phyloP scores from a whole-genome alignment of 1,139 yeast genomes.

The Magnusiomyces paraingens region DNA sequence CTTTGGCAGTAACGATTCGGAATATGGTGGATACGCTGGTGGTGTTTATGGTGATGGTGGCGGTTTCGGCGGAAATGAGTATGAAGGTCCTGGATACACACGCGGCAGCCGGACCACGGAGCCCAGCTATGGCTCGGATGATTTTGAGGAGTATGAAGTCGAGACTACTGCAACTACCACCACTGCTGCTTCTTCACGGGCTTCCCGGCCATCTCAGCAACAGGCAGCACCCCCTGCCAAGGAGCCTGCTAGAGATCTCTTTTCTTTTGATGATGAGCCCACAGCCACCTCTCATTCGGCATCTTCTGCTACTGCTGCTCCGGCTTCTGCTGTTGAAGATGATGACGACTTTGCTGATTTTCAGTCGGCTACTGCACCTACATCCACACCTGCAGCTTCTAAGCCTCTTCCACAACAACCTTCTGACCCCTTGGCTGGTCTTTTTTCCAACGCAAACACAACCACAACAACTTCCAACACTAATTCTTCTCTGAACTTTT shows the following conservation, averaged over 20 bases:
- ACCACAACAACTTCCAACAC: conserved; percentile 15
- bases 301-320: conserved; percentile 17
- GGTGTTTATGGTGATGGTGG: conserved; percentile 79
- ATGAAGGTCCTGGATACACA: conserved; percentile 31
- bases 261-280: conserved; percentile 42
- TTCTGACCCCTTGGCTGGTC: conserved; percentile 22
- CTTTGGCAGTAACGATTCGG: conserved; percentile 34
- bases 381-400: conserved; percentile 26
- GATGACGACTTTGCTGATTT: conserved; percentile 94
- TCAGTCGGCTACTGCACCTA: conserved; percentile 57
- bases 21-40: conserved; percentile 39
- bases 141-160: conserved; percentile 67
- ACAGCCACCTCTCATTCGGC: conserved; percentile 19
- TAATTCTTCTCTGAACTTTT: conserved; percentile 19
- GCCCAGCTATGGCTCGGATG: conserved; percentile 18
- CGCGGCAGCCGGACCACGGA: conserved; percentile 19
- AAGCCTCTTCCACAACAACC: conserved; percentile 20
- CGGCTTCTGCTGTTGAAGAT: conserved; percentile 38
- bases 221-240: conserved; percentile 25
- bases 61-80: conserved; percentile 46
- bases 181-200: conserved; percentile 11
- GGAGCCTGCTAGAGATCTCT: conserved; percentile 40
- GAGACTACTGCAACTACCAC: conserved; percentile 18
- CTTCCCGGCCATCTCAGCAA: conserved; percentile 2
- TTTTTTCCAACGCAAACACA: conserved; percentile 18